phyloP scores from a whole-genome alignment of 352 stramenopile genomes.

The Aphanomyces invadans region DNA sequence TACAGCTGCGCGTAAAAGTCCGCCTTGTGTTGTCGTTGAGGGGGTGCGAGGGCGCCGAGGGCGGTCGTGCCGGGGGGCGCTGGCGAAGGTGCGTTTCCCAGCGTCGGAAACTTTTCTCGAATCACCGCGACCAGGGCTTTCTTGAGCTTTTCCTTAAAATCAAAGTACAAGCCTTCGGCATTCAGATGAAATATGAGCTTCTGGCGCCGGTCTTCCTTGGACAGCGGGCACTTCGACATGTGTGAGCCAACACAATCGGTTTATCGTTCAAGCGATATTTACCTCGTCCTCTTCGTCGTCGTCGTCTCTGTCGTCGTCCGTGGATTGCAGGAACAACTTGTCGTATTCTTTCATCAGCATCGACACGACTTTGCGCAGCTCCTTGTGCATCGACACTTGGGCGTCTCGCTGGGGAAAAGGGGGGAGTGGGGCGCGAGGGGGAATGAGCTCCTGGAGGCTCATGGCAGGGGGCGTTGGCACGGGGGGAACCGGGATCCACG shows the following conservation, averaged over 20 bases:
- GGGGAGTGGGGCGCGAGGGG: slow-evolving; percentile 42
- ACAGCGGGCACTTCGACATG: slow-evolving; percentile 16
- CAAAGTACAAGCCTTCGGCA: slow-evolving; percentile 63
- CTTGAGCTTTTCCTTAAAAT: slow-evolving; percentile 78
- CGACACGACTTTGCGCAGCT: slow-evolving; percentile 52
- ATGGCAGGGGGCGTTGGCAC: slow-evolving; percentile 27
- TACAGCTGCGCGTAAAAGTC: slow-evolving; percentile 62
- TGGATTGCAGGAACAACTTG: slow-evolving; percentile 25
- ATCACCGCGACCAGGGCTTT: slow-evolving; percentile 70
- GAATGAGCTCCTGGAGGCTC: slow-evolving; percentile 45
- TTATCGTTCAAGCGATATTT: too few species aligned
- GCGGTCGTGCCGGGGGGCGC: not conserved
- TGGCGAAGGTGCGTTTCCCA: slow-evolving; percentile 9
- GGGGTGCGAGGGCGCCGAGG: not conserved
- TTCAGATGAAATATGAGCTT: slow-evolving; percentile 73
- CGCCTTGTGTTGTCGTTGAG: slow-evolving; percentile 26
- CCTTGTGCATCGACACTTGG: slow-evolving; percentile 38
- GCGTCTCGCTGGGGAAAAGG: slow-evolving; percentile 38
- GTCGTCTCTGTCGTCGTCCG: slow-evolving; percentile 12
- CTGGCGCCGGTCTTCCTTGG: slow-evolving; percentile 58
- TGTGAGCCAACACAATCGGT: too few species aligned
- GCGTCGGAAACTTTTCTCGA: slow-evolving; percentile 42
- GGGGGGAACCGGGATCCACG: slow-evolving; percentile 40
- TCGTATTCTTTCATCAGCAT: slow-evolving; percentile 63
- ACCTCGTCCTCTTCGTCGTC: slow-evolving; percentile 23